Percentiles rank a stretch among this genome's conserved stretches.
These are phyloP conservation scores for Syncephalastrum contaminatum DNA, from an alignment of 371 early-diverging fungal species.

Conservation along the genomic window DNA sequence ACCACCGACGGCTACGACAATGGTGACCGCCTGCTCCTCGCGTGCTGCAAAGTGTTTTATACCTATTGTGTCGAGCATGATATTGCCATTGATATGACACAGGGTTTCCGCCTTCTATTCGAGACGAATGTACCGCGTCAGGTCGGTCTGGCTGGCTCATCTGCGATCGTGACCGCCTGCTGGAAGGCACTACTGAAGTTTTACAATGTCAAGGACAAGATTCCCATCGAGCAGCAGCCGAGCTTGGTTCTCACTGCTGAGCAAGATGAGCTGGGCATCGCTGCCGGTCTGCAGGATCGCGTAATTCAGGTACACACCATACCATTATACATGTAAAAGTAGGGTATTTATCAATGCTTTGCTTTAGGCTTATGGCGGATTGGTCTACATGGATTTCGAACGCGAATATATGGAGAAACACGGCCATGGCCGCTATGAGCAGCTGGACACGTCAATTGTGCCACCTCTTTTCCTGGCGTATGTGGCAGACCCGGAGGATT, in stretches of 20 bases:
- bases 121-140: constrained; percentile 72
- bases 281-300: constrained; percentile 70
- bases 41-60: constrained; percentile 63
- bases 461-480: constrained; percentile 59
- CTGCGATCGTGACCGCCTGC: constrained; percentile 64
- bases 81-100: constrained; percentile 33
- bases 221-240: constrained; percentile 56
- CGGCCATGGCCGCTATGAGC: constrained; percentile 58
- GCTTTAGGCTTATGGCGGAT: constrained; percentile 51
- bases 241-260: constrained; percentile 63
- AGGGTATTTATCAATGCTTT: neutral
- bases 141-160: constrained; percentile 74
- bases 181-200: constrained; percentile 53
- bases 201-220: constrained; percentile 40
- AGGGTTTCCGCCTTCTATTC: constrained; percentile 56
- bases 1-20: constrained; percentile 61
- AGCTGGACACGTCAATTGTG: constrained; percentile 32
- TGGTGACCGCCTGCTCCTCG: constrained; percentile 56
- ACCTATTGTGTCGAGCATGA: constrained; percentile 38
- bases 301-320: constrained; percentile 57
- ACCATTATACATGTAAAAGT: neutral
- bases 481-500: constrained; percentile 64
- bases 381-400: constrained; percentile 72
- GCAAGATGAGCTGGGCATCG: constrained; percentile 60
- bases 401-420: constrained; percentile 50